Percentiles rank a stretch among this genome's conserved stretches.
phyloP scores from a whole-genome alignment of 2,329 filamentous ascomycete genomes.

The Torrubiella hemipterigena region DNA sequence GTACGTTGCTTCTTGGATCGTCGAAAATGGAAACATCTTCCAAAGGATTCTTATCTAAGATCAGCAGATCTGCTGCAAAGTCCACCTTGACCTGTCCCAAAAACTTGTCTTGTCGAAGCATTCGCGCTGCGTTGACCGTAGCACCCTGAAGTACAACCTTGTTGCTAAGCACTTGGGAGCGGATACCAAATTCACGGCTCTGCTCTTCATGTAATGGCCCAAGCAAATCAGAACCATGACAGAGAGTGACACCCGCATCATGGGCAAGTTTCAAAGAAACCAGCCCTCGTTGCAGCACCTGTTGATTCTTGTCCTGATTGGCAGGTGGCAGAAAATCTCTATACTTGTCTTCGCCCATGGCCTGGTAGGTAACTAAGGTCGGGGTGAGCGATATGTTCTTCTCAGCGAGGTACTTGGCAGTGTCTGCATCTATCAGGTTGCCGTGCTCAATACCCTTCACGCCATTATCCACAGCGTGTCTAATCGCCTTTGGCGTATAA shows the following conservation, averaged over 20 bases:
- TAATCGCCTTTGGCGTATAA: conserved; percentile 42
- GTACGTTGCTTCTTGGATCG: conserved; percentile 29
- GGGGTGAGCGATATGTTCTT: conserved; percentile 38
- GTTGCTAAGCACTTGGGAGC: conserved; percentile 12
- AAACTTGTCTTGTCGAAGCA: conserved; percentile 30
- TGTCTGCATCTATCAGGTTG: conserved; percentile 28
- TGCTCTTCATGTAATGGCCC: conserved; percentile 18
- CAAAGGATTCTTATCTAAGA: conserved; percentile 40
- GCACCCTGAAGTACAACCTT: conserved; percentile 16
- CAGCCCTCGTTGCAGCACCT: conserved; percentile 34
- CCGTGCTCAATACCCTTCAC: conserved; percentile 39
- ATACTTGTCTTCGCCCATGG: conserved; percentile 32
- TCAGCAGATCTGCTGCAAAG: conserved; percentile 39
- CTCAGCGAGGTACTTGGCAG: conserved; percentile 36
- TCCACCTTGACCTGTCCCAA: conserved; percentile 38
- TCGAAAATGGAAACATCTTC: conserved; percentile 41
- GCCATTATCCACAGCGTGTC: conserved; percentile 41
- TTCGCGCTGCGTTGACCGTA: conserved; percentile 35
- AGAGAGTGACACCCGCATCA: conserved; percentile 41
- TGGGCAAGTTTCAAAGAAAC: conserved; percentile 32
- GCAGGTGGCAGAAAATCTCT: conserved; percentile 29
- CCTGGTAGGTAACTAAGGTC: conserved; percentile 39
- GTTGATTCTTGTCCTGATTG: conserved; percentile 34
- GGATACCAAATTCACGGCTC: conserved; percentile 19
- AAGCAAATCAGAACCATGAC: conserved; percentile 34